A percentile compares a stretch with the other conserved stretches of the same genome.
Evolutionary conservation across 2,329 filamentous ascomycete genomes (phyloP).

Genomic region (Nigrograna mackinnonii): DNA sequence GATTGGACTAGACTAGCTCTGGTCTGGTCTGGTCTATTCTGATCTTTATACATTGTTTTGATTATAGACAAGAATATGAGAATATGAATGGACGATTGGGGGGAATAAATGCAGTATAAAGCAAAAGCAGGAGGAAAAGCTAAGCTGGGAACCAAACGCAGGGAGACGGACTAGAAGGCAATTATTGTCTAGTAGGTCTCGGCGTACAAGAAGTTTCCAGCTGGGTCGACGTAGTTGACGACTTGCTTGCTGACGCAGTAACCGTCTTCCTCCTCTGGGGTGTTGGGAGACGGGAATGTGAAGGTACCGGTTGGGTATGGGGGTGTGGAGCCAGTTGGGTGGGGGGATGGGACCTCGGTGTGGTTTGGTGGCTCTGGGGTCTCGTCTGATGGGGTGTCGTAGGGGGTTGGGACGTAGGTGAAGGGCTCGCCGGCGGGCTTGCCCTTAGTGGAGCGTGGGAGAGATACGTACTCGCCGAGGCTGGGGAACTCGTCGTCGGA

Average conservation of each 20-base stretch:
- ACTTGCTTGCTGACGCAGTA: conserved; percentile 35
- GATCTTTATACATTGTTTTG: too few species aligned
- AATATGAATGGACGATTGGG: too few species aligned
- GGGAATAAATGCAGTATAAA: too few species aligned
- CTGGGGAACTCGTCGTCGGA: conserved; percentile 29
- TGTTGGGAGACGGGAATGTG: background rate
- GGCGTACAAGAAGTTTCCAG: conserved; percentile 34
- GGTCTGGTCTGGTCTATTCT: too few species aligned
- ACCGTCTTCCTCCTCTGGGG: conserved; percentile 27
- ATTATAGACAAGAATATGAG: too few species aligned
- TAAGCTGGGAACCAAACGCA: too few species aligned
- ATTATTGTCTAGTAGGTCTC: conserved; percentile 11
- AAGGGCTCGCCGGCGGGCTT: conserved; percentile 34
- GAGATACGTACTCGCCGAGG: conserved; percentile 26
- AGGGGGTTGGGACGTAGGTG: conserved; percentile 23
- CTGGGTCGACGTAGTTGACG: conserved; percentile 36
- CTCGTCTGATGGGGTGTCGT: conserved; percentile 21
- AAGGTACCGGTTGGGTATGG: conserved; percentile 8
- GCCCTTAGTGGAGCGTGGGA: conserved; percentile 28
- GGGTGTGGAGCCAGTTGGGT: conserved; percentile 1
- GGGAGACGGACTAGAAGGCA: too few species aligned
- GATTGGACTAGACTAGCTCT: too few species aligned
- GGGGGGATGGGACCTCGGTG: conserved; percentile 3
- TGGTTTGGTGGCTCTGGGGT: conserved; percentile 6
- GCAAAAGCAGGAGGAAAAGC: too few species aligned